Evolutionary conservation across 2,329 filamentous ascomycete species (phyloP).

Genomic region (Colletotrichum coccodes): DNA sequence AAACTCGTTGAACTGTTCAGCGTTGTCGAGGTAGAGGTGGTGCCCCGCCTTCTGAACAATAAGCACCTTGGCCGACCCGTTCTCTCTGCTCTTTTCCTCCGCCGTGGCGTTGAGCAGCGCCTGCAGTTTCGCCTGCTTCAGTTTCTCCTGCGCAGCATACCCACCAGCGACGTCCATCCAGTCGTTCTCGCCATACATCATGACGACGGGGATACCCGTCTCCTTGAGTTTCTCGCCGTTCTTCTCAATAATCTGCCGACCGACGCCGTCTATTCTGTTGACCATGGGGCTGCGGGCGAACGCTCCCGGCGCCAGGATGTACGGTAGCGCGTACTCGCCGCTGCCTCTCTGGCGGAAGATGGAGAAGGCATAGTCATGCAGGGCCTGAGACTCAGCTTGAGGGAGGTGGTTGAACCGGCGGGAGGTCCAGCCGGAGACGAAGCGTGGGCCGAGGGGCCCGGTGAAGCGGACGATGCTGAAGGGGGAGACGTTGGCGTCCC

Average conservation of each 20-base stretch:
- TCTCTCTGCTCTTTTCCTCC: slow-evolving; percentile 77
- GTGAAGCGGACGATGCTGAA: slow-evolving; percentile 91
- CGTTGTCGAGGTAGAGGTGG: slow-evolving; percentile 69
- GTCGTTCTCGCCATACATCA: slow-evolving; percentile 98
- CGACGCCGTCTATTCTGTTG: slow-evolving; percentile 85
- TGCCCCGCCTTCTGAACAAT: slow-evolving; percentile 74
- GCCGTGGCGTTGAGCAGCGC: slow-evolving; percentile 69
- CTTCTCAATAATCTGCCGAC: slow-evolving; percentile 69
- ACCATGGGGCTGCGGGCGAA: slow-evolving; percentile 91
- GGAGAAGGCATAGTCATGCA: slow-evolving; percentile 94
- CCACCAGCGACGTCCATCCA: slow-evolving; percentile 98
- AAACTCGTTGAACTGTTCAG: slow-evolving; percentile 65
- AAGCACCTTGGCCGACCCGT: slow-evolving; percentile 84
- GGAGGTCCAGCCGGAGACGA: slow-evolving; percentile 95
- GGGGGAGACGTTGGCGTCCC: slow-evolving; percentile 96
- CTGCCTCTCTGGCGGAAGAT: slow-evolving; percentile 93
- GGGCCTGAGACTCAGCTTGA: slow-evolving; percentile 78
- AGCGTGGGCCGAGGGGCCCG: slow-evolving; percentile 88
- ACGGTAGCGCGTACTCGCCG: slow-evolving; percentile 92
- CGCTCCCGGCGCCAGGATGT: slow-evolving; percentile 92
- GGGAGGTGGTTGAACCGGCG: slow-evolving; percentile 92
- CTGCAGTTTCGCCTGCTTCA: slow-evolving; percentile 73
- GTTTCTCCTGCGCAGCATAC: slow-evolving; percentile 80
- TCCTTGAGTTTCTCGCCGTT: slow-evolving; percentile 48
- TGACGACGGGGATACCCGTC: slow-evolving; percentile 82